Evolutionary conservation across 2,329 filamentous ascomycete species (phyloP).

Genomic region (Pyrenophora tritici-repentis): DNA sequence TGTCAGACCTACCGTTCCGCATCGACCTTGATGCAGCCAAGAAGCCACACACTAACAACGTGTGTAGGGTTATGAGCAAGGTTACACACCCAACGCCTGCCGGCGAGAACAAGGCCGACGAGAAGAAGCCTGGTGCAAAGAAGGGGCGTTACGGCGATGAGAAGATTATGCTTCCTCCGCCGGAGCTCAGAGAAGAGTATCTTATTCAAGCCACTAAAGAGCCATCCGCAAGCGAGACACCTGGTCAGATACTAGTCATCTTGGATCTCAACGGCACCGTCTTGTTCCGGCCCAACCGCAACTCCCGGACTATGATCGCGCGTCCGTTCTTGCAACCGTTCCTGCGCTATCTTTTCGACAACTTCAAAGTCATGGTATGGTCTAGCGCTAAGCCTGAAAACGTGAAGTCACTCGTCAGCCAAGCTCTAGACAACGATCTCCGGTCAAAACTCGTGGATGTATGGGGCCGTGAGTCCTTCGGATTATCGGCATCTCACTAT

Average conservation of each 20-base stretch:
- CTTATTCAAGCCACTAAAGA: slow-evolving; percentile 57
- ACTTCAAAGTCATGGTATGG: slow-evolving; percentile 86
- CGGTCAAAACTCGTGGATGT: slow-evolving; percentile 64
- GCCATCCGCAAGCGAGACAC: slow-evolving; percentile 43
- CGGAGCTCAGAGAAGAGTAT: slow-evolving; percentile 66
- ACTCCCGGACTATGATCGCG: slow-evolving; percentile 59
- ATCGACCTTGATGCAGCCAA: slow-evolving; percentile 2
- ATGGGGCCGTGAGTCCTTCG: slow-evolving; percentile 80
- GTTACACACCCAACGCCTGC: not conserved
- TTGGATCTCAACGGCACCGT: slow-evolving; percentile 95
- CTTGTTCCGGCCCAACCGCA: slow-evolving; percentile 67
- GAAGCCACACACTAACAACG: slow-evolving; percentile 30
- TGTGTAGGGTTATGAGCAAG: slow-evolving; percentile 13
- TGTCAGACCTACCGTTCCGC: slow-evolving; percentile 21
- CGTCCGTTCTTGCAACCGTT: slow-evolving; percentile 73
- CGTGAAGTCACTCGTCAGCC: slow-evolving; percentile 68
- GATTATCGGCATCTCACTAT: slow-evolving; percentile 69
- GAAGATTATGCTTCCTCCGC: slow-evolving; percentile 54
- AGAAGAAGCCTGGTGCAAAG: slow-evolving; percentile 8
- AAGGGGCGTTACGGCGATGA: slow-evolving; percentile 26
- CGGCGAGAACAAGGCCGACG: too few relatives aligned
- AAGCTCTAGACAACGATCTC: slow-evolving; percentile 64
- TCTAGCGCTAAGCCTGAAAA: slow-evolving; percentile 80
- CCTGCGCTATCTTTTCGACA: slow-evolving; percentile 71
- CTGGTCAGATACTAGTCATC: slow-evolving; percentile 75